Percentiles rank a stretch among this genome's conserved stretches.
phyloP scores from a whole-genome alignment of 768 basidiomycete species.

The Boletellus emodensis region DNA sequence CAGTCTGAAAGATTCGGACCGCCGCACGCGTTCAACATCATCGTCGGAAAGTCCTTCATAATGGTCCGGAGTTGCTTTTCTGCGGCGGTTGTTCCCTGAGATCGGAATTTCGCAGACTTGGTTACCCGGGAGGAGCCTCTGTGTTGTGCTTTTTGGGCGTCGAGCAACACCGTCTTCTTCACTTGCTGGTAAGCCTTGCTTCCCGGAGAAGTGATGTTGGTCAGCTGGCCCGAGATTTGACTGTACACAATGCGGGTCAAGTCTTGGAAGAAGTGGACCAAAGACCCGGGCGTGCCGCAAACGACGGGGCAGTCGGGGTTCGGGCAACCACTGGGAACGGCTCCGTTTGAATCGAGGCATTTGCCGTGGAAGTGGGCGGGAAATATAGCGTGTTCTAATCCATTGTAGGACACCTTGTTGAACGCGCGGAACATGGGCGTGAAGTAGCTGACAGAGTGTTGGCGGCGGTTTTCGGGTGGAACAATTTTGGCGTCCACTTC shows the following conservation, averaged over 20 bases:
- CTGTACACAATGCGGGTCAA: conserved; percentile 50
- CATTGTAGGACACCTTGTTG: conserved; percentile 38
- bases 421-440: conserved; percentile 47
- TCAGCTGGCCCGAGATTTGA: conserved; percentile 34
- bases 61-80: conserved; percentile 30
- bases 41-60: conserved; percentile 28
- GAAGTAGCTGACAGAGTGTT: conserved; percentile 36
- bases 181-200: conserved; percentile 42
- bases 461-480: conserved; percentile 22
- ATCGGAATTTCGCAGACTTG: conserved; percentile 13
- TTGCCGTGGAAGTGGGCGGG: conserved; percentile 74
- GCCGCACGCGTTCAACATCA: conserved; percentile 44
- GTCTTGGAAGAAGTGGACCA: conserved; percentile 61
- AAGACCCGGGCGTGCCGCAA: conserved; percentile 78
- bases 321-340: conserved; percentile 67
- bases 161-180: conserved; percentile 39
- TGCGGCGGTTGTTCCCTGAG: conserved; percentile 16
- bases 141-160: conserved; percentile 20
- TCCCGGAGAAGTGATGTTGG: conserved; percentile 33
- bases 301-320: conserved; percentile 76
- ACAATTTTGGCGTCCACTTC: conserved; percentile 34
- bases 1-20: conserved; percentile 45
- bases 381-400: conserved; percentile 58
- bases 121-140: conserved; percentile 8
- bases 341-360: conserved; percentile 50